phyloP scores from a whole-genome alignment of 2,329 filamentous ascomycete species.

The Hypoxylon sp. region DNA sequence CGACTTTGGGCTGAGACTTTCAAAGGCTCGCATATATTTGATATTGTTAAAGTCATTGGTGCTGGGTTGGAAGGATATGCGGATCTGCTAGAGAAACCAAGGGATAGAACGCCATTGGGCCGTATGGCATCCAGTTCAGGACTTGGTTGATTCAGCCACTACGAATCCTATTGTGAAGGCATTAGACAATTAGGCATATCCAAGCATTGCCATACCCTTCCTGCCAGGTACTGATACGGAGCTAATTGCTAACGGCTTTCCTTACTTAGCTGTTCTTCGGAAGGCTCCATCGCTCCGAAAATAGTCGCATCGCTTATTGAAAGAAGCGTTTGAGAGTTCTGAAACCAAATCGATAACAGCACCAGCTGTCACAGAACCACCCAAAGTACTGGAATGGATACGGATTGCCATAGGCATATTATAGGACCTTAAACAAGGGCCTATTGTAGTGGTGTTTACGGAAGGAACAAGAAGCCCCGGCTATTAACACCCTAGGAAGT shows the following conservation, averaged over 20 bases:
- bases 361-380: neutral
- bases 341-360: neutral
- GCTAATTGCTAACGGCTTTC: neutral
- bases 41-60: constrained; percentile 72
- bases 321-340: neutral
- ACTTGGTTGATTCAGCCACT: constrained; percentile 44
- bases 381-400: neutral
- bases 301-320: neutral
- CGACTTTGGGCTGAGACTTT: constrained; percentile 74
- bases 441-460: neutral
- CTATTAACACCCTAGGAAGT: constrained; percentile 19
- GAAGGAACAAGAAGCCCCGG: constrained; percentile 16
- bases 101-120: constrained; percentile 63
- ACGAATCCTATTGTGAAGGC: neutral
- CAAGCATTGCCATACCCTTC: neutral
- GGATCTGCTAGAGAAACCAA: constrained; percentile 69
- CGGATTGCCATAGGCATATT: neutral
- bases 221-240: neutral
- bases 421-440: neutral
- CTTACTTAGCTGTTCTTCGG: neutral
- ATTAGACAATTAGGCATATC: neutral
- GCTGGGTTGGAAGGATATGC: constrained; percentile 71
- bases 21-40: constrained; percentile 73
- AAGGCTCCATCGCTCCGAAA: neutral
- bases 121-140: constrained; percentile 53